These are phyloP conservation scores for Globisporangium cystogenes DNA, from an alignment of 352 stramenopile species.

Conservation along the genomic window DNA sequence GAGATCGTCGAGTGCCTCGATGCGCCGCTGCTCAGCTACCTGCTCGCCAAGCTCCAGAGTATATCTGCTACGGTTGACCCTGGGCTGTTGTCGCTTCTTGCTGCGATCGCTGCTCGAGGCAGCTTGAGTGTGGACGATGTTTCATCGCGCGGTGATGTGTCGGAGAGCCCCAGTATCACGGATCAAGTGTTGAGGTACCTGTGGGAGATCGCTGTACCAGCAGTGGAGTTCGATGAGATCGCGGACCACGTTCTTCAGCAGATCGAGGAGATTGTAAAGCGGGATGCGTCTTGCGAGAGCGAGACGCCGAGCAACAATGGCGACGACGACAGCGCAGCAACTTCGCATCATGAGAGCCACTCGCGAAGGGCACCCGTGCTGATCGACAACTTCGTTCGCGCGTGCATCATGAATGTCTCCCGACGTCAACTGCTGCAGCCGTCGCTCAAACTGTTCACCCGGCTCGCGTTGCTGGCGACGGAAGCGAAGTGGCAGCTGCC, in stretches of 20 bases:
- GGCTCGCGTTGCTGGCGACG: slow-evolving; percentile 20
- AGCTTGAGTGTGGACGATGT: neutral
- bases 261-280: slow-evolving; percentile 30
- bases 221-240: slow-evolving; percentile 13
- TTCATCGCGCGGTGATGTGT: neutral
- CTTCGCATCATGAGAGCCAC: neutral
- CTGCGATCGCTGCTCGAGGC: slow-evolving; percentile 24
- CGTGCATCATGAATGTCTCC: slow-evolving; percentile 23
- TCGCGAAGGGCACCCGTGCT: slow-evolving; percentile 2
- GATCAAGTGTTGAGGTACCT: slow-evolving; percentile 35
- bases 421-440: slow-evolving; percentile 10
- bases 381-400: slow-evolving; percentile 17
- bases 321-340: neutral
- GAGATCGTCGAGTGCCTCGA: slow-evolving; percentile 54
- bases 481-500: slow-evolving; percentile 12
- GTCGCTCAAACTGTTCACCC: slow-evolving; percentile 33
- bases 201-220: slow-evolving; percentile 24
- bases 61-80: slow-evolving; percentile 18
- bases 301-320: slow-evolving; percentile 2
- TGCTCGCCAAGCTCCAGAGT: slow-evolving; percentile 22
- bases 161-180: slow-evolving; percentile 11
- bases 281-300: neutral
- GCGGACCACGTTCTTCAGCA: slow-evolving; percentile 26
- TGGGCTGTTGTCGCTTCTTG: slow-evolving; percentile 24
- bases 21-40: slow-evolving; percentile 22